phyloP scores from a whole-genome alignment of 2,329 filamentous ascomycete species.

The Hortaea sp. region DNA sequence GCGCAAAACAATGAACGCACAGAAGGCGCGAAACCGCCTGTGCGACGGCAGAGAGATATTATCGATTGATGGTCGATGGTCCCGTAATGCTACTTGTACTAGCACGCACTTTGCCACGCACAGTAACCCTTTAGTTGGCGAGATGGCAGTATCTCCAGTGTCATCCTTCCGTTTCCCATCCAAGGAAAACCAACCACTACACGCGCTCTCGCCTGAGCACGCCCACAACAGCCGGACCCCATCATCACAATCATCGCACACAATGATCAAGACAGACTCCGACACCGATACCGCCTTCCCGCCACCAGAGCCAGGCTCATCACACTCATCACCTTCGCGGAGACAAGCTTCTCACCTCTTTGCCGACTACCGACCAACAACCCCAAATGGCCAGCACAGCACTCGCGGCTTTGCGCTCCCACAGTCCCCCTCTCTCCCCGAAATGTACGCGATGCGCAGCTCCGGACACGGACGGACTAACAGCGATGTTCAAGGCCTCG shows the following conservation, averaged over 20 bases:
- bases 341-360: slow-evolving; percentile 17
- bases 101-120: too few species aligned
- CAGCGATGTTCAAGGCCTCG: slow-evolving; percentile 48
- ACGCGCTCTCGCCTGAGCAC: slow-evolving; percentile 54
- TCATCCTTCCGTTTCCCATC: slow-evolving; percentile 43
- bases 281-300: slow-evolving; percentile 6
- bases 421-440: slow-evolving; percentile 23
- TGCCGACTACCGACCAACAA: slow-evolving; percentile 18
- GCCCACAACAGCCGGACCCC: slow-evolving; percentile 37
- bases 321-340: slow-evolving; percentile 25
- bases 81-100: too few species aligned
- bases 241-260: slow-evolving; percentile 24
- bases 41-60: too few species aligned
- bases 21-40: too few species aligned
- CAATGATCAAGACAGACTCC: slow-evolving; percentile 23
- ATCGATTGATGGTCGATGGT: too few species aligned
- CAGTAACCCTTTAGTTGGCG: too few species aligned
- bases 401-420: slow-evolving; percentile 13
- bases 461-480: slow-evolving; percentile 41
- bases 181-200: slow-evolving; percentile 41
- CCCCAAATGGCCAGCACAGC: slow-evolving; percentile 2
- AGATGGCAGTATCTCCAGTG: neutral
- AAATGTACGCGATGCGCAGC: slow-evolving; percentile 16
- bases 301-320: slow-evolving; percentile 7
- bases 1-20: too few species aligned